phyloP scores from a whole-genome alignment of 2,329 filamentous ascomycete species.

The Aureobasidium sp. region DNA sequence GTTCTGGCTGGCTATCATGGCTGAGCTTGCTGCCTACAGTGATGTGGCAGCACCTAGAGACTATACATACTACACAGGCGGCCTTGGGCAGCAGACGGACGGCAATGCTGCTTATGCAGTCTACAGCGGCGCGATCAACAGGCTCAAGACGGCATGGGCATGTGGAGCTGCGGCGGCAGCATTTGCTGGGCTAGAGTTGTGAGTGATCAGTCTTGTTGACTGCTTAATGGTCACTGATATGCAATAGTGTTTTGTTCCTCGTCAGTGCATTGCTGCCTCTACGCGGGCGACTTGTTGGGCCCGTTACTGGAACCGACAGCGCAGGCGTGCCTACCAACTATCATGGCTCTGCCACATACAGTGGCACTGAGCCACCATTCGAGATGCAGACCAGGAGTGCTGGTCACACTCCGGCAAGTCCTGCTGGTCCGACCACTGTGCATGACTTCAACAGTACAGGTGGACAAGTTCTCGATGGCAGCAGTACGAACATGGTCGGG shows the following conservation, averaged over 20 bases:
- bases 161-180: slow-evolving; percentile 9
- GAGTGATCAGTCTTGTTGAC: neutral
- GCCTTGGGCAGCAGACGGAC: neutral
- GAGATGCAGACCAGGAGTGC: neutral
- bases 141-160: slow-evolving; percentile 4
- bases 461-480: neutral
- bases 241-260: slow-evolving; percentile 2
- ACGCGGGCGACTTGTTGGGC: neutral
- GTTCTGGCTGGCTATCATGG: slow-evolving; percentile 10
- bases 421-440: neutral
- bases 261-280: slow-evolving; percentile 2
- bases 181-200: slow-evolving; percentile 9
- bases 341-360: neutral
- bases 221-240: neutral
- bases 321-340: neutral
- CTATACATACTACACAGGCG: neutral
- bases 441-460: neutral
- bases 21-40: slow-evolving; percentile 4
- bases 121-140: neutral
- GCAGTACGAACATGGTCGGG: neutral
- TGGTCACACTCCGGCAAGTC: neutral
- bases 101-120: neutral
- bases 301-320: neutral
- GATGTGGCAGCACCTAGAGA: neutral
- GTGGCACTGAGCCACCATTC: neutral